Percentiles rank a stretch among this genome's conserved stretches.
These are phyloP conservation scores for Musa troglodytarum DNA, from an alignment of 176 grass and related monocot species.

Conservation along the genomic window DNA sequence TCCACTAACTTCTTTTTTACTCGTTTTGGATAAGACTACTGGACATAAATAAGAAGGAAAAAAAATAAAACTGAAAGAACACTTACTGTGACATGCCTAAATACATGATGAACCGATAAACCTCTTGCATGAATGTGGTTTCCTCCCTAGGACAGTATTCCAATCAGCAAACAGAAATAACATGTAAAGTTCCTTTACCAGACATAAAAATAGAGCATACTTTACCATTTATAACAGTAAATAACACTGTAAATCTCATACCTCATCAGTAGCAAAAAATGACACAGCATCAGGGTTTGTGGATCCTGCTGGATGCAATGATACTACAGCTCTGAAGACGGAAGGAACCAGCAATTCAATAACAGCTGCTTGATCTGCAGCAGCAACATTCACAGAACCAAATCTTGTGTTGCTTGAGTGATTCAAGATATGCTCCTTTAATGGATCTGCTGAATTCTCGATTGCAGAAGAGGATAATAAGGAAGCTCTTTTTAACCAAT, in stretches of 20 bases:
- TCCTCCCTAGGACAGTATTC: constrained; percentile 53
- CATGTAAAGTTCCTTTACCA: neutral
- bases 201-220: too few relatives aligned
- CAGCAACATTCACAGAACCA: constrained; percentile 19
- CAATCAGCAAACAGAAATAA: constrained; percentile 25
- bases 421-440: constrained; percentile 50
- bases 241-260: constrained; percentile 14
- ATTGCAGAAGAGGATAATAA: constrained; percentile 45
- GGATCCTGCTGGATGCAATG: constrained; percentile 87
- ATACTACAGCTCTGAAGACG: constrained; percentile 88
- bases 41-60: neutral
- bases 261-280: constrained; percentile 91
- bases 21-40: neutral
- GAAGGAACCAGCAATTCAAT: constrained; percentile 79
- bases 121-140: constrained; percentile 83
- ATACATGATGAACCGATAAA: constrained; percentile 67
- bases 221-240: neutral
- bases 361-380: constrained; percentile 56
- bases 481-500: constrained; percentile 89
- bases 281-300: constrained; percentile 70
- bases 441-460: constrained; percentile 53
- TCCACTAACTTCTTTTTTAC: neutral
- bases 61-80: neutral
- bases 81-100: constrained; percentile 77
- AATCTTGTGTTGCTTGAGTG: constrained; percentile 39